Percentiles rank a stretch among this genome's conserved stretches.
Evolutionary conservation across 225 moss, liverwort and hornwort genomes (phyloP).

Genomic region (Physcomitrellopsis africana): DNA sequence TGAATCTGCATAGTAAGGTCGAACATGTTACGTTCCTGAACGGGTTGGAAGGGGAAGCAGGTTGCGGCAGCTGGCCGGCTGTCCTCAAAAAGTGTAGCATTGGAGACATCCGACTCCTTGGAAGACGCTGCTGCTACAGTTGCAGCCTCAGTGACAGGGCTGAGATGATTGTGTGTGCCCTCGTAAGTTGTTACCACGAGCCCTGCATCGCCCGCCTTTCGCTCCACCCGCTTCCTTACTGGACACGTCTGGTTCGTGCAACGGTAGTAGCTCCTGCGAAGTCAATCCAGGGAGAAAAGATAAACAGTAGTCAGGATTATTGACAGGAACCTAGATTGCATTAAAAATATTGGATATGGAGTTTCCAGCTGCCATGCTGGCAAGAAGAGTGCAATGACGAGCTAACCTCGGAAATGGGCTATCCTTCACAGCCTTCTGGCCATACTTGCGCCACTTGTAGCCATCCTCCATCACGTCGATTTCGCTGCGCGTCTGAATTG

Average conservation of each 20-base stretch:
- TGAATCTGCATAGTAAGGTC: conserved; percentile 56
- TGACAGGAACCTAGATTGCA: neutral
- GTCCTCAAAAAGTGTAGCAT: conserved; percentile 31
- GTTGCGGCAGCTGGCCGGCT: conserved; percentile 30
- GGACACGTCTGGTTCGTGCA: conserved; percentile 68
- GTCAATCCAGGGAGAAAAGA: neutral
- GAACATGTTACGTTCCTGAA: conserved; percentile 49
- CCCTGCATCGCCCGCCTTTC: conserved; percentile 54
- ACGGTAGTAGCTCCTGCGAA: conserved; percentile 65
- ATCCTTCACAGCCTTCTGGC: conserved; percentile 67
- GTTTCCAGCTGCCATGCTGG: neutral
- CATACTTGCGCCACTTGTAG: conserved; percentile 71
- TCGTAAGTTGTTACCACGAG: conserved; percentile 64
- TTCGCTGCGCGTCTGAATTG: conserved; percentile 61
- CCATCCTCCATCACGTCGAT: conserved; percentile 67
- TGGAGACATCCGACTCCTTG: conserved; percentile 29
- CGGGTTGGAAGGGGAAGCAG: conserved; percentile 30
- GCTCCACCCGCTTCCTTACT: conserved; percentile 62
- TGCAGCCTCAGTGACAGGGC: conserved; percentile 40
- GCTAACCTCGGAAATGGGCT: conserved; percentile 58
- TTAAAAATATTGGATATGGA: neutral
- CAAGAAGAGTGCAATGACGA: neutral
- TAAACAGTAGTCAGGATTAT: neutral
- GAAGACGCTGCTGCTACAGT: conserved; percentile 30
- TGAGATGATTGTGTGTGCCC: conserved; percentile 64